Conservation (phyloP, 73 alveolate species). For the Paraurostyla sp. region DNA sequence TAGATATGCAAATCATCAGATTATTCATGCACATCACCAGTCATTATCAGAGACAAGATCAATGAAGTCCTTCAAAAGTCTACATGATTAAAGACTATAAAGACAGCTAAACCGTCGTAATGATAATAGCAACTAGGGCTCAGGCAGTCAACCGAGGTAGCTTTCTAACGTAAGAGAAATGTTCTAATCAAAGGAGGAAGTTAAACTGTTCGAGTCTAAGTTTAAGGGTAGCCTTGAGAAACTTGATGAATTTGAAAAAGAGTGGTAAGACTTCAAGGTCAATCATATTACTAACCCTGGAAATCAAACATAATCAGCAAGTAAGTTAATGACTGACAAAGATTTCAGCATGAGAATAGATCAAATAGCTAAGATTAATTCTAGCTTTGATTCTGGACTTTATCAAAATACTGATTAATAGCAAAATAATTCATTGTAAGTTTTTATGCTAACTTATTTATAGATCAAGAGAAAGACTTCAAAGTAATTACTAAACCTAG, state of each 20-base stretch:
- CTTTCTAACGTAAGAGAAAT: conserved; percentile 24
- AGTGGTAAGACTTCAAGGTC: conserved; percentile 18
- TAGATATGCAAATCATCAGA: background rate
- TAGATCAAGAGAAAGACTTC: too few species aligned
- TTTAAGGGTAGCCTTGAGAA: conserved; percentile 42
- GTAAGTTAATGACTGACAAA: background rate
- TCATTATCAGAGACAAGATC: conserved; percentile 23
- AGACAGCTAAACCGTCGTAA: background rate
- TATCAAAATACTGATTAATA: background rate
- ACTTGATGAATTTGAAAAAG: conserved; percentile 27
- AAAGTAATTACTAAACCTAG: conserved; percentile 3
- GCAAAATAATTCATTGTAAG: too few species aligned
- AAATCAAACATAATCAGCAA: background rate
- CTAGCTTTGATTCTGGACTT: background rate
- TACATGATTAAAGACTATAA: background rate
- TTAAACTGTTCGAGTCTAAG: background rate
- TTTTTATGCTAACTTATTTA: too few species aligned
- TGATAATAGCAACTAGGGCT: conserved; percentile 13
- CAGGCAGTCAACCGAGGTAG: background rate
- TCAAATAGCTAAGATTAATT: background rate
- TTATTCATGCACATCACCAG: background rate
- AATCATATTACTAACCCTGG: background rate
- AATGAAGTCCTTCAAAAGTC: background rate
- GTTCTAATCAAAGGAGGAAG: conserved; percentile 23
- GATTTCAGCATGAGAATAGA: conserved; percentile 4